Conservation (phyloP, 257 asterid species). For the Prunella vulgaris region DNA sequence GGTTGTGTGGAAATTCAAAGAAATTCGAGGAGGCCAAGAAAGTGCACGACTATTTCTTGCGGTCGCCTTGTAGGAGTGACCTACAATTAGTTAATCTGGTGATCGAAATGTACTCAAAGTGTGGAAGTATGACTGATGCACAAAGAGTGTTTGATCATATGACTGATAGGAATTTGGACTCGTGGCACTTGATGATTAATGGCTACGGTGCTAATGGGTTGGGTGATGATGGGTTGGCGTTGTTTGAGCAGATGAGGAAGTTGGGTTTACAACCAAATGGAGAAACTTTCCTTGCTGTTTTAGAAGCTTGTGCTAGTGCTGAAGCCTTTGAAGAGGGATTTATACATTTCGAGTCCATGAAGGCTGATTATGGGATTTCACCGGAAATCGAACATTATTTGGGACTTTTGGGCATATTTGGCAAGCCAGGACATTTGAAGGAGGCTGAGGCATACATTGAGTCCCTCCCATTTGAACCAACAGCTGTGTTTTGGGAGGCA, state of each 20-base stretch:
- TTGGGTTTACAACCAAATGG: slow-evolving; percentile 52
- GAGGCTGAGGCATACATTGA: slow-evolving; percentile 72
- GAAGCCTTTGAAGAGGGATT: slow-evolving; percentile 90
- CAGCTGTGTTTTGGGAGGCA: slow-evolving; percentile 79
- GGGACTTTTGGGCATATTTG: slow-evolving; percentile 76
- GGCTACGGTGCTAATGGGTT: slow-evolving; percentile 75
- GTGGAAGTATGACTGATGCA: slow-evolving; percentile 88
- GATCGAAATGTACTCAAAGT: slow-evolving; percentile 75
- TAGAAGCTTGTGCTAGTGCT: slow-evolving; percentile 92
- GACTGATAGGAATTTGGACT: slow-evolving; percentile 77
- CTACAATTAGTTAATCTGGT: slow-evolving; percentile 61
- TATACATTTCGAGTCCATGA: slow-evolving; percentile 81
- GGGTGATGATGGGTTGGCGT: slow-evolving; percentile 86
- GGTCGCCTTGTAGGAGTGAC: slow-evolving; percentile 70
- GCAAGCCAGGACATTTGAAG: slow-evolving; percentile 76
- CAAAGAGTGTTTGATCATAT: slow-evolving; percentile 86
- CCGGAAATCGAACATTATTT: slow-evolving; percentile 74
- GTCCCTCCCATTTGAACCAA: slow-evolving; percentile 78
- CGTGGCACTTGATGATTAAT: slow-evolving; percentile 87
- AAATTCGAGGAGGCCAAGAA: slow-evolving; percentile 82
- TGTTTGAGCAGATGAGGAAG: slow-evolving; percentile 80
- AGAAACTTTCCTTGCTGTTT: slow-evolving; percentile 73
- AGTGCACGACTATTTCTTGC: slow-evolving; percentile 80
- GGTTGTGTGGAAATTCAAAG: slow-evolving; percentile 61
- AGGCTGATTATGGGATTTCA: slow-evolving; percentile 56